Evolutionary conservation across 1,139 yeast genomes (phyloP), one percentile per base, ranked within the genome.

Genomic region (Insectozyma bohioensis): DNA sequence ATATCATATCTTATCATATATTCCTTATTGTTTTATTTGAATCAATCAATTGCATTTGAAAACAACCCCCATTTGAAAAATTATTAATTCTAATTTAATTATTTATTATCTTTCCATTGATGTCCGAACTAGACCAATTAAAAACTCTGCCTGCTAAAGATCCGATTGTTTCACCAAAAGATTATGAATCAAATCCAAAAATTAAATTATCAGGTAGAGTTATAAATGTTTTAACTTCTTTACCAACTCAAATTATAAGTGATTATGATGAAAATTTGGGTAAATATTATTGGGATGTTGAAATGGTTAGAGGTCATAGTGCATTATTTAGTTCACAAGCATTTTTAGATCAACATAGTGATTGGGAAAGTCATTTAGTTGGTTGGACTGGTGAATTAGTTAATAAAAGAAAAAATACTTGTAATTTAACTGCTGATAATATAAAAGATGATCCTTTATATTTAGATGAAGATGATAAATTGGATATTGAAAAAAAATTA

Each of bases 311-410:
- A 16, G 97, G 97, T 1, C 85, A 85, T 49, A 81, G 94, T 10
- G 95, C 97, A 0, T 62, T 90, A 32, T 83, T 83, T 52, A 79
- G 95, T 6, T 80, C 95, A 4, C 75, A 85, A 43, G 69, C 70
- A 42, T 81, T 76, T 49, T 63, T 92, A 37, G 71, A 71, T 33
- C 75, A 79, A 31, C 78, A 77, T 28, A 74, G 88, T 0, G 75
- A 78, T 14, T 92, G 97, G 94, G 94, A 87, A 45, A 81, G 90
- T 29, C 85, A 87, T 43, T 63, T 87, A 39, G 80, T 94, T 35
- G 97, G 90, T 1, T 94, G 99, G 99, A 85, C 97, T 0, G 98
- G 98, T 17, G 97, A 88, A 57, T 67, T 88, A 42, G 67, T 68
- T 36, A 63, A 69, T 38, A 60, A 63, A 36, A 39, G 37, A 20